Conservation (phyloP, 345 rosid genomes). For the Angophora floribunda region DNA sequence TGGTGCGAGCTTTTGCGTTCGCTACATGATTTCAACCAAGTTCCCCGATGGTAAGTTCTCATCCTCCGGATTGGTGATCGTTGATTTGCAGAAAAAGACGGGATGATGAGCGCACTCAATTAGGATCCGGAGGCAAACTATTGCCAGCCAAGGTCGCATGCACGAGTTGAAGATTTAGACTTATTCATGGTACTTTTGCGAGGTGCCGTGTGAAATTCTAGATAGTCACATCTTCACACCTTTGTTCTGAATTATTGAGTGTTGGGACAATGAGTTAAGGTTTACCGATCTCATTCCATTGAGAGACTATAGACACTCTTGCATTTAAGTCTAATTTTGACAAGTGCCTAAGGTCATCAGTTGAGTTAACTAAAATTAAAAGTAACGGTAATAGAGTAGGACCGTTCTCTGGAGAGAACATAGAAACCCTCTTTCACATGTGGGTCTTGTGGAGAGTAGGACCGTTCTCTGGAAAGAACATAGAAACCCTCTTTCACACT, state of each 20-base stretch:
- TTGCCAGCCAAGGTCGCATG: rapidly evolving
- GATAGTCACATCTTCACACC: rapidly evolving
- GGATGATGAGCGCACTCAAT: not conserved
- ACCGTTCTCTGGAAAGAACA: not conserved
- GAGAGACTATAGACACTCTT: not conserved
- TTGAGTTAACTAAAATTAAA: not conserved
- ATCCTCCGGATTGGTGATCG: not conserved
- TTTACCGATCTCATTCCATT: rapidly evolving
- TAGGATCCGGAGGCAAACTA: not conserved
- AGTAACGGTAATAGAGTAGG: not conserved
- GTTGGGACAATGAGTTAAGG: not conserved
- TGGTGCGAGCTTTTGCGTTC: not conserved
- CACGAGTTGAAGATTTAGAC: not conserved
- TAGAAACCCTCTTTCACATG: not conserved
- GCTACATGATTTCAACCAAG: not conserved
- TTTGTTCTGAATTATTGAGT: not conserved
- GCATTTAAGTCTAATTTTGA: no score
- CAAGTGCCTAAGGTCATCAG: not conserved
- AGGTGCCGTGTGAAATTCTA: rapidly evolving
- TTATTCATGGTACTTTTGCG: not conserved
- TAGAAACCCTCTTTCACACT: not conserved
- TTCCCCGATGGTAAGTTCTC: not conserved
- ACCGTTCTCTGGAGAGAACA: not conserved
- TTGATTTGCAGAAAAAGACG: not conserved
- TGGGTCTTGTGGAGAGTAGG: not conserved